Conservation (phyloP, 352 stramenopile species). For the Phytophthora tubulina region DNA sequence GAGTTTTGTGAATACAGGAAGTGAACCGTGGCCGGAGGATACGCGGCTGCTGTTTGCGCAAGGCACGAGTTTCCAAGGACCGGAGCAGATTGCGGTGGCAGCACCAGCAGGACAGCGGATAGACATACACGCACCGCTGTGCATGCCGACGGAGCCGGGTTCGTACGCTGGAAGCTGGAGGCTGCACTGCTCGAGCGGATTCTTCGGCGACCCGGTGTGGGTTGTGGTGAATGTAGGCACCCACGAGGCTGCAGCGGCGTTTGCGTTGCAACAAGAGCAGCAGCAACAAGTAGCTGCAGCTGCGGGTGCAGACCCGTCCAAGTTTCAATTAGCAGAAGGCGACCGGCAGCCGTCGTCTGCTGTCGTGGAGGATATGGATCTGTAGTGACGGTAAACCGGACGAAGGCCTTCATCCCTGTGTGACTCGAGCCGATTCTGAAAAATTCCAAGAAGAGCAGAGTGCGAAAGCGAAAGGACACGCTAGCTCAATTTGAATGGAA, state of each 20-base stretch:
- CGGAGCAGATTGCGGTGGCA: slow-evolving; percentile 61
- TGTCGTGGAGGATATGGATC: slow-evolving; percentile 55
- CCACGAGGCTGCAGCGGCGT: slow-evolving; percentile 30
- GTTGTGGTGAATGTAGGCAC: slow-evolving; percentile 74
- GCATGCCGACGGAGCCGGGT: slow-evolving; percentile 63
- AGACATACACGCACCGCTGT: slow-evolving; percentile 68
- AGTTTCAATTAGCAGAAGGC: slow-evolving; percentile 39
- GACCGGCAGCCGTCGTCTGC: slow-evolving; percentile 38
- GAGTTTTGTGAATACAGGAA: slow-evolving; percentile 81
- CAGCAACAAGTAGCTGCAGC: slow-evolving; percentile 25
- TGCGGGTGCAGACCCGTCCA: slow-evolving; percentile 39
- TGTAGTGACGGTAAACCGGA: slow-evolving; percentile 37
- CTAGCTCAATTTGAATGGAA: slow-evolving; percentile 40
- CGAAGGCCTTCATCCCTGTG: slow-evolving; percentile 10
- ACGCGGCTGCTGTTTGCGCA: slow-evolving; percentile 76
- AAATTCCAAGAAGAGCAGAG: slow-evolving; percentile 18
- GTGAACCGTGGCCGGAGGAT: slow-evolving; percentile 60
- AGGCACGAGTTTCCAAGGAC: slow-evolving; percentile 69
- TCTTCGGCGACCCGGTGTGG: slow-evolving; percentile 86
- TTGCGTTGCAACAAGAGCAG: slow-evolving; percentile 37
- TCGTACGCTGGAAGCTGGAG: slow-evolving; percentile 84
- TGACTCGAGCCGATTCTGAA: slow-evolving; percentile 9
- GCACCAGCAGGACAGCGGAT: slow-evolving; percentile 58
- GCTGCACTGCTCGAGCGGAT: slow-evolving; percentile 64
- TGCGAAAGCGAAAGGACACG: slow-evolving; percentile 24